phyloP scores from a whole-genome alignment of 768 basidiomycete species.

The Russula olivacea region DNA sequence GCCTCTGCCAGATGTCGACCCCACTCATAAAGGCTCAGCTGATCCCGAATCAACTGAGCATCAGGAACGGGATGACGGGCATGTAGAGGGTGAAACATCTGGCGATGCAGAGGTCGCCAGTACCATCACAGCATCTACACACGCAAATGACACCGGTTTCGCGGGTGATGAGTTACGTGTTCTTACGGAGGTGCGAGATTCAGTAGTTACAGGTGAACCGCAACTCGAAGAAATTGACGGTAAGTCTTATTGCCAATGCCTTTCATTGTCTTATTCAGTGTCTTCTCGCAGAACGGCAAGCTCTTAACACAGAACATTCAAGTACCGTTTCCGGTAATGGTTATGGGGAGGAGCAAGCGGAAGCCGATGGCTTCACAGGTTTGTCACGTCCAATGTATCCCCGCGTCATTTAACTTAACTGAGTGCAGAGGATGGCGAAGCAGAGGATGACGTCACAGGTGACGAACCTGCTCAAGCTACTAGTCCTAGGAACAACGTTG shows the following conservation, averaged over 20 bases:
- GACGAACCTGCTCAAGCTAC: slow-evolving; percentile 6
- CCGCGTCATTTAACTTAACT: background rate
- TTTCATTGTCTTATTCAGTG: background rate
- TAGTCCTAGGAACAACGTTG: background rate
- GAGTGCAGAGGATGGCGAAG: slow-evolving; percentile 8
- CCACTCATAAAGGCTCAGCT: slow-evolving; percentile 6
- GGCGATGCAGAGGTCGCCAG: slow-evolving; percentile 1
- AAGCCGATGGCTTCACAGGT: slow-evolving; percentile 10
- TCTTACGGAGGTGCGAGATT: background rate
- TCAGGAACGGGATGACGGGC: background rate
- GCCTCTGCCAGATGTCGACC: slow-evolving; percentile 10
- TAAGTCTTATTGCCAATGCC: background rate
- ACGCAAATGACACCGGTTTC: background rate
- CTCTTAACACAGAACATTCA: background rate
- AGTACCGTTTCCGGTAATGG: background rate
- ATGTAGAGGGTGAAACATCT: slow-evolving; percentile 7
- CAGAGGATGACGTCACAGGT: slow-evolving; percentile 4
- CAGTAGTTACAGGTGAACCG: background rate
- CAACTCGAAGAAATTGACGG: slow-evolving; percentile 10
- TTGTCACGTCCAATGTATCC: background rate
- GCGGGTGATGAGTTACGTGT: background rate
- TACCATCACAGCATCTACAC: background rate
- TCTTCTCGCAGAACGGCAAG: slow-evolving; percentile 2
- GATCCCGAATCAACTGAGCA: slow-evolving; percentile 2
- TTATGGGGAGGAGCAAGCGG: background rate